Conservation (phyloP, 495 filamentous ascomycete species). For the Tuber microsphaerosporum region DNA sequence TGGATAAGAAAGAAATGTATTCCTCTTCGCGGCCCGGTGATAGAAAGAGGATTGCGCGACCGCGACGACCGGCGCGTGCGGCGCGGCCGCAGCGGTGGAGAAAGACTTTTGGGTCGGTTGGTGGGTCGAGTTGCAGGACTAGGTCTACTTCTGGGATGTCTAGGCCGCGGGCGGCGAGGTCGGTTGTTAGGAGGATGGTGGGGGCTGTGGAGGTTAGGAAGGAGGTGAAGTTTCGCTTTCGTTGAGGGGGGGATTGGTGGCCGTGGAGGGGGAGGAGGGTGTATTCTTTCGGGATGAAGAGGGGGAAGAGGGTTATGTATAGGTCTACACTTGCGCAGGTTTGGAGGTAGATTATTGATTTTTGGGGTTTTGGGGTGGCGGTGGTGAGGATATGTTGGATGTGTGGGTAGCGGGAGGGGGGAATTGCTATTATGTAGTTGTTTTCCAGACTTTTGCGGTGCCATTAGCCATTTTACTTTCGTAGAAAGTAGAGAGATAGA, state of each 20-base stretch:
- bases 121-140: slow-evolving; percentile 86
- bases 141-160: slow-evolving; percentile 94
- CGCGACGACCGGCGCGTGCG: slow-evolving; percentile 77
- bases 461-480: background rate
- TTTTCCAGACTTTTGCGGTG: slow-evolving; percentile 67
- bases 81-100: slow-evolving; percentile 91
- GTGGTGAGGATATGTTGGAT: slow-evolving; percentile 62
- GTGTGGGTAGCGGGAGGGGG: slow-evolving; percentile 47
- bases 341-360: slow-evolving; percentile 88
- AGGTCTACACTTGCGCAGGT: slow-evolving; percentile 96
- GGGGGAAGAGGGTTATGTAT: slow-evolving; percentile 66
- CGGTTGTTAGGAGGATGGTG: slow-evolving; percentile 68
- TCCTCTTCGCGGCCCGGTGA: slow-evolving; percentile 78
- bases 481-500: background rate
- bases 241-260: slow-evolving; percentile 58
- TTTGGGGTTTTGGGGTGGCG: slow-evolving; percentile 54
- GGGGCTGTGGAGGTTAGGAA: slow-evolving; percentile 63
- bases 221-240: slow-evolving; percentile 49
- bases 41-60: slow-evolving; percentile 76
- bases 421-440: slow-evolving; percentile 69
- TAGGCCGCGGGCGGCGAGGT: slow-evolving; percentile 66
- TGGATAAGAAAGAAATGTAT: slow-evolving; percentile 77
- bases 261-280: slow-evolving; percentile 76
- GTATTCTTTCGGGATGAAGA: slow-evolving; percentile 56
- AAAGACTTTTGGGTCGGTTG: slow-evolving; percentile 87